Evolutionary conservation across 83 land plant genomes (phyloP).

Genomic region (Picea abies): DNA sequence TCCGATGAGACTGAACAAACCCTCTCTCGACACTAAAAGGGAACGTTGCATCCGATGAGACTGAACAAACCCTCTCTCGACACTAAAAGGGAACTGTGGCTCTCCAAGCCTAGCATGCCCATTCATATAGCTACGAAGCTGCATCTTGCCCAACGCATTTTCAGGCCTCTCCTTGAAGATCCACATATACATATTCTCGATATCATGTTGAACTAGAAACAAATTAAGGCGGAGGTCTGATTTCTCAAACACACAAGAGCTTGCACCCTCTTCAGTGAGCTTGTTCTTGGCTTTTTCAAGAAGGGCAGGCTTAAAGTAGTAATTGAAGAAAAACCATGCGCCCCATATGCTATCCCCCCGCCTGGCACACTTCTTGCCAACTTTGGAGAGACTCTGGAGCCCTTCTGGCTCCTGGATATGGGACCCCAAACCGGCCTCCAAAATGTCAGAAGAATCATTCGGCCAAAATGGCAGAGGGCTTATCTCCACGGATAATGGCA

Average conservation of each 20-base stretch:
- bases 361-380: constrained; percentile 32
- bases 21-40: neutral
- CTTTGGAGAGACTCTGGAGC: constrained; percentile 19
- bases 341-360: constrained; percentile 51
- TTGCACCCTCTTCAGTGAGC: constrained; percentile 18
- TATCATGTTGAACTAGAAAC: constrained; percentile 51
- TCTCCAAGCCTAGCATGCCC: constrained; percentile 47
- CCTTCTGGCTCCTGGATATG: constrained; percentile 34
- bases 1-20: constrained; percentile 67
- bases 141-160: constrained; percentile 56
- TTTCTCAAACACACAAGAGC: constrained; percentile 33
- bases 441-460: constrained; percentile 12
- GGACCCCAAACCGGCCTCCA: constrained; percentile 40
- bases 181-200: constrained; percentile 63
- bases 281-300: constrained; percentile 40
- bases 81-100: too few species aligned
- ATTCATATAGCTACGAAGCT: constrained; percentile 49
- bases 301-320: constrained; percentile 44
- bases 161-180: constrained; percentile 50
- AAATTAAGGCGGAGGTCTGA: constrained; percentile 37
- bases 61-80: too few species aligned
- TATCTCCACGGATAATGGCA: constrained; percentile 37
- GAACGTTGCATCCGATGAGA: too few species aligned
- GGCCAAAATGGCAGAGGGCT: constrained; percentile 18
- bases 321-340: constrained; percentile 57